Percentiles rank a stretch among this genome's conserved stretches.
phyloP scores from a whole-genome alignment of 129 eudicot species.

The Apium graveolens region DNA sequence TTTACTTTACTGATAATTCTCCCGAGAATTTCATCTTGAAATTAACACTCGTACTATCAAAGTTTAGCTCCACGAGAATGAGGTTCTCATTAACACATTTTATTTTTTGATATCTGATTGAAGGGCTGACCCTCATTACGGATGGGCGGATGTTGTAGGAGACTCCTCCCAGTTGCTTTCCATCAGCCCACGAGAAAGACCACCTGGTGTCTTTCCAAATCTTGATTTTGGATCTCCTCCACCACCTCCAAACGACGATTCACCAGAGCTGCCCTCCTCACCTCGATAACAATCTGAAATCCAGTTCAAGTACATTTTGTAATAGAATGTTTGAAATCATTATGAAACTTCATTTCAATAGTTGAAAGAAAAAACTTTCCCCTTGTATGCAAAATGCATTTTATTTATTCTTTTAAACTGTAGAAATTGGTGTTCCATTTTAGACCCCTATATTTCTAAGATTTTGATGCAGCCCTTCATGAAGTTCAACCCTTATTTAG shows the following conservation, averaged over 20 bases:
- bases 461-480: background rate
- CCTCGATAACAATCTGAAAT: slow-evolving; percentile 9
- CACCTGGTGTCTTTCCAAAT: slow-evolving; percentile 66
- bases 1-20: background rate
- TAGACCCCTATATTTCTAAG: background rate
- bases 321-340: slow-evolving; percentile 15
- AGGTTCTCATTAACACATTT: background rate
- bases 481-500: background rate
- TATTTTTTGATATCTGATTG: slow-evolving; percentile 14
- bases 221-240: slow-evolving; percentile 50
- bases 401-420: slow-evolving; percentile 15
- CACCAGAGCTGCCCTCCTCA: slow-evolving; percentile 20
- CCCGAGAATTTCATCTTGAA: background rate
- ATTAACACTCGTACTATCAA: background rate
- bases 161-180: slow-evolving; percentile 78
- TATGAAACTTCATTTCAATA: slow-evolving; percentile 13
- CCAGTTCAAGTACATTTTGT: slow-evolving; percentile 4
- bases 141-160: slow-evolving; percentile 97
- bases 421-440: background rate
- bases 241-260: slow-evolving; percentile 29
- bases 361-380: background rate
- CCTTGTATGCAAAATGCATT: slow-evolving; percentile 7
- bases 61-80: background rate
- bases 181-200: slow-evolving; percentile 66
- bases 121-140: slow-evolving; percentile 91